A percentile compares a stretch with the other conserved stretches of the same genome.
phyloP scores from a whole-genome alignment of 2,329 filamentous ascomycete genomes.

The Phyllosticta ampelicida region DNA sequence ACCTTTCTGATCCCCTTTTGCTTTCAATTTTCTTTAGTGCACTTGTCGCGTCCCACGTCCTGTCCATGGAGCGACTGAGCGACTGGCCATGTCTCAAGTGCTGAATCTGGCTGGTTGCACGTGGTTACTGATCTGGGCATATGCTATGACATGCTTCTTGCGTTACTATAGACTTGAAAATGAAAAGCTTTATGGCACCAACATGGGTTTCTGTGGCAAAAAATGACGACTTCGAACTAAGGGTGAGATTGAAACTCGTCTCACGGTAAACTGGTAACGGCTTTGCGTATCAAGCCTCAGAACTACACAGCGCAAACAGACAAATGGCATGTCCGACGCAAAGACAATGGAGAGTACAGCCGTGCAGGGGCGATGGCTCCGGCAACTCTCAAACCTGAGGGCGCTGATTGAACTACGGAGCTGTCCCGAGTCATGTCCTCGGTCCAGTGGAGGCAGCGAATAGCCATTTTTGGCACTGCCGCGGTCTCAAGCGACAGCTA shows the following conservation, averaged over 20 bases:
- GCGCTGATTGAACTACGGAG: background rate
- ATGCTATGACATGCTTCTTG: background rate
- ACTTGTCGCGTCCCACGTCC: background rate
- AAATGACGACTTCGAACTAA: too few relatives aligned
- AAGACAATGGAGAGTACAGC: background rate
- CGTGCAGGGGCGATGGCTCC: background rate
- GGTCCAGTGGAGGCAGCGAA: background rate
- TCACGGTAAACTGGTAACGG: too few relatives aligned
- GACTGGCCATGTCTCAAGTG: background rate
- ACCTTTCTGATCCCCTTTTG: background rate
- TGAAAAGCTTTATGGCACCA: constrained; percentile 2
- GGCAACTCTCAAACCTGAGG: background rate
- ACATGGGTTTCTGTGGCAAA: background rate
- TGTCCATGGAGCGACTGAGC: background rate
- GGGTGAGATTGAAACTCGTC: too few relatives aligned
- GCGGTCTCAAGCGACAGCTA: background rate
- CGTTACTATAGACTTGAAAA: background rate
- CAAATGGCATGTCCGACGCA: background rate
- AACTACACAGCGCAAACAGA: background rate
- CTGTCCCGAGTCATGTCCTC: background rate
- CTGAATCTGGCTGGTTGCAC: background rate
- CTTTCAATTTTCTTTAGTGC: background rate
- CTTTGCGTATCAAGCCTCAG: too few relatives aligned
- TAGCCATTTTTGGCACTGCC: background rate
- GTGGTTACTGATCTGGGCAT: background rate